phyloP scores from a whole-genome alignment of 345 rosid genomes.

The Gossypium anomalum region DNA sequence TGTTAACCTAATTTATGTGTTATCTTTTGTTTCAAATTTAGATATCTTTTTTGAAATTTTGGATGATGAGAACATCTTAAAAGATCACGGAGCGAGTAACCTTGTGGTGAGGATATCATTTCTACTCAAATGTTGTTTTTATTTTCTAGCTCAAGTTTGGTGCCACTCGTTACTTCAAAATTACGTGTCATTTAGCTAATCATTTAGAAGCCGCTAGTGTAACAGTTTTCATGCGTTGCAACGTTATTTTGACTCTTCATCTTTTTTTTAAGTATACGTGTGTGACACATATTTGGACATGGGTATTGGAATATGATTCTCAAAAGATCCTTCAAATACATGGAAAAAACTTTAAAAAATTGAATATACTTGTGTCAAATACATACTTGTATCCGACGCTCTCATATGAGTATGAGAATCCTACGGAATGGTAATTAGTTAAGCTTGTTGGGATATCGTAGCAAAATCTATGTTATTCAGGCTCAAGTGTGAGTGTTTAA shows the following conservation, averaged over 20 bases:
- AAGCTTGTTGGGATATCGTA: not conserved
- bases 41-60: conserved; percentile 83
- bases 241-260: not conserved
- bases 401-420: not conserved
- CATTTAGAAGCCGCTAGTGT: not conserved
- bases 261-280: not conserved
- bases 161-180: not conserved
- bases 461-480: not conserved
- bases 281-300: not conserved
- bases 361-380: not conserved
- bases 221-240: not conserved
- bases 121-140: conserved; percentile 14
- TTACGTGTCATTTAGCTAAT: not conserved
- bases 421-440: not conserved
- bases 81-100: conserved; percentile 81
- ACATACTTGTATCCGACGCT: not conserved
- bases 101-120: conserved; percentile 74
- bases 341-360: not conserved
- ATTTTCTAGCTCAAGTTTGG: not conserved
- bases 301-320: not conserved
- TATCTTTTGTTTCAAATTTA: conserved; percentile 24
- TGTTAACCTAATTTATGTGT: not conserved
- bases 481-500: not conserved
- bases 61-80: conserved; percentile 68
- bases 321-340: not conserved